Base-by-base conservation (phyloP, 2,329 filamentous ascomycete genomes). In the Scolecobasidium constrictum region DNA sequence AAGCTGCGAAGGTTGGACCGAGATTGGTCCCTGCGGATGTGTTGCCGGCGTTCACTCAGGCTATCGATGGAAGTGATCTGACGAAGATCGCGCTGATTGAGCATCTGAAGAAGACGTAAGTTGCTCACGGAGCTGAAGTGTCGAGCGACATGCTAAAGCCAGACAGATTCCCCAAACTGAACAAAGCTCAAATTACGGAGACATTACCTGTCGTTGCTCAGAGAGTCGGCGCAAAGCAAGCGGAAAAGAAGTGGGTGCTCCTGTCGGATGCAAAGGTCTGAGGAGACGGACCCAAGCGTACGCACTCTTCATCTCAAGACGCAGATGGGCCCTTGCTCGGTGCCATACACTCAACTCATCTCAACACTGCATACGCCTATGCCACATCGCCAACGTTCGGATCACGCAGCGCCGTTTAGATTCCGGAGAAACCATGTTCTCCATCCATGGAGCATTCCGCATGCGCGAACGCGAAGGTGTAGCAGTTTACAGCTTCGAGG, bases 81-180 rank as follows among this genome's bases (percentile, higher is more conserved):
- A 83, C 77, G 31, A 92, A 92, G 62, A 61, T 78, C 2, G 85
- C 83, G 5, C 64, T 92, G 51, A 69, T 86, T 6, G 85, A 90
- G 58, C 71, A 82, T 4, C 60, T 93, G 47, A 85, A 86, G 60
- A 80, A 82, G 55, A 71, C 77, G 66, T 75, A 60, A 46, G 66
- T 36, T n/a, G 6, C 9, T 39, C 37, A 26, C 9, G 26, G 26
- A 9, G 26, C 9, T 9, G 26, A 31, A 15, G 26, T 20, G 37
- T 23, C 11, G 7, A 11, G 20, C 7, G 7, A 36, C 42, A 40
- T 48, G 21, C 3, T 37, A 16, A n/a, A n/a, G n/a, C n/a, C 53
- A 40, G 31, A 43, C 28, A 76, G 73, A 50, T 86, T 90, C 50
- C 76, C 80, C 1, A 79, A 79, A 47, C 72, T 80, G 36, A 75